Conservation (phyloP, 495 filamentous ascomycete species). For the Penicillium salamii region DNA sequence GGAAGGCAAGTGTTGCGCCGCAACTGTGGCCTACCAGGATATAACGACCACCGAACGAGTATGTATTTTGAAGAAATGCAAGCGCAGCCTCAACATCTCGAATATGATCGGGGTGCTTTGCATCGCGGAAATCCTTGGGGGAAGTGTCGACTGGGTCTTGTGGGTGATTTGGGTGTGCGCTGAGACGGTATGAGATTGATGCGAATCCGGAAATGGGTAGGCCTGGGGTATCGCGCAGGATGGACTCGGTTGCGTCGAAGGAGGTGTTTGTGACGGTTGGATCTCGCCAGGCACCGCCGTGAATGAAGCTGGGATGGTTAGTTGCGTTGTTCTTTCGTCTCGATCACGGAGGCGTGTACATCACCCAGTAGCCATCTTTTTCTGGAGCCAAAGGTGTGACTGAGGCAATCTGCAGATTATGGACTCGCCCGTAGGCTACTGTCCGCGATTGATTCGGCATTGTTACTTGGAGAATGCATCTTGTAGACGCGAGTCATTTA, state of each 20-base stretch:
- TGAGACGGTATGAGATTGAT: slow-evolving; percentile 78
- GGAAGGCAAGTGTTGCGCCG: slow-evolving; percentile 71
- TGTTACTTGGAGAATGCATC: neutral
- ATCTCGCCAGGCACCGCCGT: slow-evolving; percentile 89
- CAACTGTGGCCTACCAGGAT: slow-evolving; percentile 74
- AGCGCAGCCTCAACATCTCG: slow-evolving; percentile 65
- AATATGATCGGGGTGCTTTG: slow-evolving; percentile 72
- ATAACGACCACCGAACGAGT: slow-evolving; percentile 50
- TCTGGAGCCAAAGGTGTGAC: slow-evolving; percentile 23
- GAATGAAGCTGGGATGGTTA: slow-evolving; percentile 59
- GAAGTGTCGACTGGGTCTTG: slow-evolving; percentile 40
- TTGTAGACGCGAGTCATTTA: slow-evolving; percentile 2
- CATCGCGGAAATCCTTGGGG: slow-evolving; percentile 40
- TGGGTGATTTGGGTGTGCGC: slow-evolving; percentile 62
- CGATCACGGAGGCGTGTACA: slow-evolving; percentile 28
- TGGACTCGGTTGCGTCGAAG: slow-evolving; percentile 46
- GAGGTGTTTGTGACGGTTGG: slow-evolving; percentile 53
- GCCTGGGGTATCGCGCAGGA: slow-evolving; percentile 35
- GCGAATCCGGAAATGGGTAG: slow-evolving; percentile 59
- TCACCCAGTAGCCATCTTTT: slow-evolving; percentile 43
- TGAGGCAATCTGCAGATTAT: slow-evolving; percentile 31
- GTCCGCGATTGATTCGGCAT: slow-evolving; percentile 21
- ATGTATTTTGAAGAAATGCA: slow-evolving; percentile 54
- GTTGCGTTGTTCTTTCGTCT: too few relatives aligned
- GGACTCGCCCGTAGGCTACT: slow-evolving; percentile 28